phyloP scores from a whole-genome alignment of 139 green algal species.

The Diplosphaera chodatii region DNA sequence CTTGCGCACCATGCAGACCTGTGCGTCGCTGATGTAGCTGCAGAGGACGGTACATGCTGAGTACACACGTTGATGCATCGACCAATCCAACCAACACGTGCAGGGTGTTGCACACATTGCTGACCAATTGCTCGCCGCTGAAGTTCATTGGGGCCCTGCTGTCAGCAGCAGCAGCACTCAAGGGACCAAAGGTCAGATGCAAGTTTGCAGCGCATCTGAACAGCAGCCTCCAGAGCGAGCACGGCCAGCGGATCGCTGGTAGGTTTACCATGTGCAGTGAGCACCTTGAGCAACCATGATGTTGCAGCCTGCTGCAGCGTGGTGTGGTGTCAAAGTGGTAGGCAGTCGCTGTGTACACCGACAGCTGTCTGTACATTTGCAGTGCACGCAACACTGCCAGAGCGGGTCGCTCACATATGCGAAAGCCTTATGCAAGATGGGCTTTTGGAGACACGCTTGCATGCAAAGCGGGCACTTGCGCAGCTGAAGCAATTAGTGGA shows the following conservation, averaged over 20 bases:
- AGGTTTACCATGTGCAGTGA: no score
- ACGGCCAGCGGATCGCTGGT: neutral
- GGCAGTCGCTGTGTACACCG: no score
- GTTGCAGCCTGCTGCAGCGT: no score
- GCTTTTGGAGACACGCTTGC: neutral
- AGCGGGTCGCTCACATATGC: neutral
- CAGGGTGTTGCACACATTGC: neutral
- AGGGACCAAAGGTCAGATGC: neutral
- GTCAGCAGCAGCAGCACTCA: neutral
- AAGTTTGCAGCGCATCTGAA: neutral
- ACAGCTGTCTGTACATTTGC: no score
- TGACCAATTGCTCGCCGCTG: neutral
- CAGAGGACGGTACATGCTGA: neutral
- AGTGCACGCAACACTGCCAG: neutral
- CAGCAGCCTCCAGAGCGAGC: neutral
- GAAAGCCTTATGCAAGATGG: neutral
- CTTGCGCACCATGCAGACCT: neutral
- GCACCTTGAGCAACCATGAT: no score
- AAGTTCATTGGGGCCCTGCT: neutral
- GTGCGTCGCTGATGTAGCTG: neutral
- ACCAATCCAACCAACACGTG: no score
- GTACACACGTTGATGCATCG: no score
- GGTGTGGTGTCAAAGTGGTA: no score
- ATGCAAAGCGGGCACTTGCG: neutral
- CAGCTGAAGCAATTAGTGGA: neutral